These are phyloP conservation scores for Paxillus involutus DNA, from an alignment of 768 basidiomycete genomes.

Conservation along the genomic window DNA sequence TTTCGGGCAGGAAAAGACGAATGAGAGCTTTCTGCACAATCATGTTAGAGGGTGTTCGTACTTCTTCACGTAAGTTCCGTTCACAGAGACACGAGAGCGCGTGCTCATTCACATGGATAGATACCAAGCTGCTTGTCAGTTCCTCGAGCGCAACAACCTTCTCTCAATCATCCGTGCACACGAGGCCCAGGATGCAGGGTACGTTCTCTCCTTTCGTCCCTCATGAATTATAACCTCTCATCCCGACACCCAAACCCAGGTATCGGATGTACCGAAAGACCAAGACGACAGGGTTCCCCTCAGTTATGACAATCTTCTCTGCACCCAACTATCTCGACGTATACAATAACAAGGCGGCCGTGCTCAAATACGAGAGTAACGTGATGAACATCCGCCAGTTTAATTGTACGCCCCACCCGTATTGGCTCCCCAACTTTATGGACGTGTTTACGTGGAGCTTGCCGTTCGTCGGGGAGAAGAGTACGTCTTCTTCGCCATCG, in stretches of 20 bases:
- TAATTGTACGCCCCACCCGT: constrained; percentile 93
- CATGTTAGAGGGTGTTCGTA: constrained; percentile 97
- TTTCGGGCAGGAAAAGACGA: constrained; percentile 91
- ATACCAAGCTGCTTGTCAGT: constrained; percentile 95
- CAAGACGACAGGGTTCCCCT: constrained; percentile 96
- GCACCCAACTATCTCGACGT: constrained; percentile 98
- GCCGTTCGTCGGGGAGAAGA: constrained; percentile 98
- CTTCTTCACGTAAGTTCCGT: constrained; percentile 72
- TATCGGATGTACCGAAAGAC: constrained; percentile 99
- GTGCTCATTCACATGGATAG: constrained; percentile 38
- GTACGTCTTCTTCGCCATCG: constrained; percentile 40
- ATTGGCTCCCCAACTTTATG: constrained; percentile 99
- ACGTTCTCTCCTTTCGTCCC: constrained; percentile 20
- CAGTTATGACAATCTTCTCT: constrained; percentile 99
- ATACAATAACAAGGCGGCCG: constrained; percentile 98
- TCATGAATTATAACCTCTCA: neutral
- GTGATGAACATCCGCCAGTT: constrained; percentile 99
- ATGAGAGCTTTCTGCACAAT: constrained; percentile 91
- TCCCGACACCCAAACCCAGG: constrained; percentile 34
- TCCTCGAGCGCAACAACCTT: constrained; percentile 95
- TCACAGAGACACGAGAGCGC: neutral
- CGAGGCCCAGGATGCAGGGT: constrained; percentile 99
- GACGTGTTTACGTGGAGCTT: constrained; percentile 99
- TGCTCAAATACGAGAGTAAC: constrained; percentile 98
- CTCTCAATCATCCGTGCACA: constrained; percentile 97